These are phyloP conservation scores for Phoenix dactylifera DNA, from an alignment of 176 grass and related monocot genomes.

Conservation along the genomic window DNA sequence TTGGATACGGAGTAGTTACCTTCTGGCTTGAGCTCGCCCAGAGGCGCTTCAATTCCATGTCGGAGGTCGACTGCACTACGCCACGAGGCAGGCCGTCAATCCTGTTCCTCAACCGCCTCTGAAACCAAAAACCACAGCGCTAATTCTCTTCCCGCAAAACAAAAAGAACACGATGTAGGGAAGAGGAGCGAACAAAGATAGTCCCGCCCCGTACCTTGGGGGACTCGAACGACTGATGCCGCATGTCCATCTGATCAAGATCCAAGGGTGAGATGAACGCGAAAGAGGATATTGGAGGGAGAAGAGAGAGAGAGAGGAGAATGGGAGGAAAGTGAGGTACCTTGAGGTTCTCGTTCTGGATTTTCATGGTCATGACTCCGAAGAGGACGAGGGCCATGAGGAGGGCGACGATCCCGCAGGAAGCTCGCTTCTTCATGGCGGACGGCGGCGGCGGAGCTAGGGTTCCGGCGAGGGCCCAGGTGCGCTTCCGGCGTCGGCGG, in stretches of 20 bases:
- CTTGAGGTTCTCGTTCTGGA: constrained; percentile 72
- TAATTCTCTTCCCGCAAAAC: background rate
- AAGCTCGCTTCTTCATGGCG: background rate
- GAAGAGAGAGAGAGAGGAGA: background rate
- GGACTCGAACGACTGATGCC: constrained; percentile 9
- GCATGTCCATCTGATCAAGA: constrained; percentile 47
- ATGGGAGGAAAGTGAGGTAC: constrained; percentile 16
- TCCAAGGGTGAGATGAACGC: background rate
- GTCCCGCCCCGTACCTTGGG: constrained; percentile 13
- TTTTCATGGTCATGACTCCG: constrained; percentile 56
- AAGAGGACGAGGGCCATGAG: constrained; percentile 49
- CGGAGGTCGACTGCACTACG: constrained; percentile 57
- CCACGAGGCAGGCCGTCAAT: constrained; percentile 63
- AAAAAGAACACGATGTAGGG: background rate
- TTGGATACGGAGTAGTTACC: constrained; percentile 13
- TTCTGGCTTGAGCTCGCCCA: constrained; percentile 26
- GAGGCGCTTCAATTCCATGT: constrained; percentile 73
- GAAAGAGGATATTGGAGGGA: background rate
- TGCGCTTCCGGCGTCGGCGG: background rate
- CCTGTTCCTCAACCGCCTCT: constrained; percentile 28
- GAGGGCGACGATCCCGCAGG: constrained; percentile 38
- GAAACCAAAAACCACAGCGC: background rate
- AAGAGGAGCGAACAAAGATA: background rate
- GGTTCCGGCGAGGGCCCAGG: background rate
- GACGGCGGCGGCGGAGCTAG: constrained; percentile 19